Conservation (phyloP, 345 rosid genomes). For the Camelina neglecta region DNA sequence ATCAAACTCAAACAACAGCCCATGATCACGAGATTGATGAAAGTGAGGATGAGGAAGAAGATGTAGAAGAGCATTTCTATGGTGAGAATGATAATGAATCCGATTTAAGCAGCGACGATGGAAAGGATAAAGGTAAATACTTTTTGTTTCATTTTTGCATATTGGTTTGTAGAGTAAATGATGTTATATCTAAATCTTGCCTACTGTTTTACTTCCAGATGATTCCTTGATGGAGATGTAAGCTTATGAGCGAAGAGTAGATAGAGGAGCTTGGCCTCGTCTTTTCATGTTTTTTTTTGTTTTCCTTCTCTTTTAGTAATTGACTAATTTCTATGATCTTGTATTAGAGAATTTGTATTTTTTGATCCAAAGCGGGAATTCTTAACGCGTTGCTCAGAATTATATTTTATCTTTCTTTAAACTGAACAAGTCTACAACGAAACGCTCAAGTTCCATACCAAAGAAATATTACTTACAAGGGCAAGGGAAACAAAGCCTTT, state of each 20-base stretch:
- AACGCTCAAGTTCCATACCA: too few species aligned
- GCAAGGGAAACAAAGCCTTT: too few species aligned
- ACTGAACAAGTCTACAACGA: too few species aligned
- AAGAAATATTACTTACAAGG: too few species aligned
- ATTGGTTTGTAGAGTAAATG: background rate
- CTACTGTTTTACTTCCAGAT: constrained; percentile 35
- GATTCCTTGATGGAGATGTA: constrained; percentile 40
- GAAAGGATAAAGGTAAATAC: constrained; percentile 39
- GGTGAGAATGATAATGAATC: constrained; percentile 77
- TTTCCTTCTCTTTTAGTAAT: background rate
- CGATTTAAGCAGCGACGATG: constrained; percentile 70
- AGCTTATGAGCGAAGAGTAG: constrained; percentile 22
- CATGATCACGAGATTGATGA: constrained; percentile 51
- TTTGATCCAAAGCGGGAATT: background rate
- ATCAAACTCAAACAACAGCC: constrained; percentile 41
- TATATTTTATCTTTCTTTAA: background rate
- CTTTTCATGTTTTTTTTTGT: background rate
- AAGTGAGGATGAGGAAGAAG: constrained; percentile 65
- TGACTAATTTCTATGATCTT: background rate
- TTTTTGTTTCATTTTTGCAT: background rate
- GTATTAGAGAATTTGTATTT: constrained; percentile 21
- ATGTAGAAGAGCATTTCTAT: constrained; percentile 63
- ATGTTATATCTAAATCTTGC: constrained; percentile 17
- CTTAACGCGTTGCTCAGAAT: constrained; percentile 1
- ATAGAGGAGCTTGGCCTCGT: constrained; percentile 24